Conservation (phyloP, 805 yeast genomes). For the Maudiozyma saulgeensis region DNA sequence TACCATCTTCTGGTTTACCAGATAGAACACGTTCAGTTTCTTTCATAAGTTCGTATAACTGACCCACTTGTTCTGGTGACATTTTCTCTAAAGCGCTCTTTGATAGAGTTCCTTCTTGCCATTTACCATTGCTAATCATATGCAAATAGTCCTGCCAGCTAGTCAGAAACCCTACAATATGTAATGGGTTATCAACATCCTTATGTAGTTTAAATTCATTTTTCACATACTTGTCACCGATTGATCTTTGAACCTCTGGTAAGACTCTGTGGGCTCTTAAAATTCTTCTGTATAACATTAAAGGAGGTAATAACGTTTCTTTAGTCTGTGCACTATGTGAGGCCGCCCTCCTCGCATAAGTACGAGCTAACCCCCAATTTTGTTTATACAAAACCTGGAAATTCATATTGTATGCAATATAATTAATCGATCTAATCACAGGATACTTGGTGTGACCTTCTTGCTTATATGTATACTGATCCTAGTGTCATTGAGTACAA, state of each 20-base stretch:
- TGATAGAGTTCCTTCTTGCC: constrained; percentile 57
- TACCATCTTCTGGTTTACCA: not conserved
- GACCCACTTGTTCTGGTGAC: constrained; percentile 86
- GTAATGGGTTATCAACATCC: constrained; percentile 76
- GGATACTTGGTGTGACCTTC: too few relatives aligned
- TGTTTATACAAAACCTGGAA: not conserved
- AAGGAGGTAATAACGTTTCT: constrained; percentile 53
- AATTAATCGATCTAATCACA: too few relatives aligned
- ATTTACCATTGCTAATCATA: constrained; percentile 48
- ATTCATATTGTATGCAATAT: not conserved
- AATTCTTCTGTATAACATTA: constrained; percentile 67
- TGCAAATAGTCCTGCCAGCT: constrained; percentile 86
- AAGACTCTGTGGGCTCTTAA: constrained; percentile 68
- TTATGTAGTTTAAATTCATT: constrained; percentile 84
- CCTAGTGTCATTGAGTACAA: too few relatives aligned
- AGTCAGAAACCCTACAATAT: constrained; percentile 85
- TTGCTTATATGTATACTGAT: too few relatives aligned
- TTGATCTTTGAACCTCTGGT: constrained; percentile 57
- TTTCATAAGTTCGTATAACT: constrained; percentile 70
- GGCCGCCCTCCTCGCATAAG: not conserved
- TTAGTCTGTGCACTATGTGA: not conserved
- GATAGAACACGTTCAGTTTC: constrained; percentile 35
- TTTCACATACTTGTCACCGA: constrained; percentile 87
- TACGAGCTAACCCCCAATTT: not conserved
- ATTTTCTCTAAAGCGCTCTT: constrained; percentile 62